Evolutionary conservation across 345 rosid genomes (phyloP), one percentile per base, ranked within the genome.

Genomic region (Boechera divaricarpa): DNA sequence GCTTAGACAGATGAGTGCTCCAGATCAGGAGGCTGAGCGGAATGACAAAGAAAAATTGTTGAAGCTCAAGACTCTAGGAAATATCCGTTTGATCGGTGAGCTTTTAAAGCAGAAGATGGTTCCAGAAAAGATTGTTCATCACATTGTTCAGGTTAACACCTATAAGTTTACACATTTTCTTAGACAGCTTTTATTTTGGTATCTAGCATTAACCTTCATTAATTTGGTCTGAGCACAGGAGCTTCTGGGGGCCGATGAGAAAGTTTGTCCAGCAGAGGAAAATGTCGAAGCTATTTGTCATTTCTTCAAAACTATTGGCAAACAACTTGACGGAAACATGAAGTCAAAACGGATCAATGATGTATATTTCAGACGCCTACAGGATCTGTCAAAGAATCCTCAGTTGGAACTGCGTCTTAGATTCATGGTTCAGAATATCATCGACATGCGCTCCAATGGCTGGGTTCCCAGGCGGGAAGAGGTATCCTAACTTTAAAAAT

Each of bases 31-130:
- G 75, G 74, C 82, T 42, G 96, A 88, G 74, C 89, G 88, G 13
- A 80, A 73, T 77, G 97, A 91, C n/a, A 88, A 91, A 58, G 97
- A 93, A 70, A 82, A 92, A 62, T 47, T 87, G 79, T 70, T 84
- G 73, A 93, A 91, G 82, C 88, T 89, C 55, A 88, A 91, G 64
- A 88, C 92, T 2, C 85, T 93, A 63, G 98, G 97, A 38, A 93
- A 93, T 74, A 93, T 91, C 12, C 92, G 89, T 60, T 79, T 93
- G 75, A 93, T 91, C 69, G 98, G 98, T 41, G 98, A 93, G 80
- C 96, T 93, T 73, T 80, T 93, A 67, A 89, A 89, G 85, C 98
- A 91, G 88, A 87, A 82, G 76, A 91, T 93, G 92, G 93, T 93
- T 55, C 82, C 92, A 26, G 93, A 89, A 79, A 89, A 62, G 88